Base-by-base conservation (phyloP, 352 stramenopile species). In the Hyaloperonospora arabidopsidis region DNA sequence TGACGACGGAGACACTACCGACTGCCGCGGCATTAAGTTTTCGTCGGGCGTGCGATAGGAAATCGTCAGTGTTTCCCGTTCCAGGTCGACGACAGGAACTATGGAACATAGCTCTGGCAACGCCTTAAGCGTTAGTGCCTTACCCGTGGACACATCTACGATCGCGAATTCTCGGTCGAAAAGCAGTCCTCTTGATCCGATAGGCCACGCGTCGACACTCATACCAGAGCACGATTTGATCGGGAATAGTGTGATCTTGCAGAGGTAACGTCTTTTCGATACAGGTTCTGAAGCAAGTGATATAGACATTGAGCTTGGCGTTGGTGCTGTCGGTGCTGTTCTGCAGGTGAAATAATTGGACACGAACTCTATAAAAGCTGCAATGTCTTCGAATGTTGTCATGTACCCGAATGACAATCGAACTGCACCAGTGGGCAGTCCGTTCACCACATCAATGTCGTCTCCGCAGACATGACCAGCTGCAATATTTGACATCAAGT, bases 91-190 rank as follows among this genome's bases (percentile, higher is more conserved):
- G 11, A 69, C 48, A 3, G 83, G 79, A 5, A 65, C 66, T 12
- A 95, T 64, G 36, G 82, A 80, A 49, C 68, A 89, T 23, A 93
- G 54, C 18, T 79, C 57, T 0, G 79, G 72, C 0, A 73, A 46
- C 21, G 81, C 70, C 53, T 89, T 89, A 10, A 87, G 63, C 7
- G 77, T 79, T 3, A 87, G 53, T 13, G 68, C 72, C 45, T 64
- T 76, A 13, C 59, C 60, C 1, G 72, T 79, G 10, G 51, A 66
- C 3, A 65, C 48, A n/a, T 90, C 76, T 14, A 89, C 59, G 40
- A 92, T 78, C 18, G 81, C 81, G 60, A 79, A 92, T 52, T 92
- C 77, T 29, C 81, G 68, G 52, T 92, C 81, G 35, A 79, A 88
- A 0, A 87, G 59, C 10, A 92, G 55, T 0, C 76, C 79, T 5